Conservation (phyloP, 805 yeast genomes). For the Monosporozyma aerobia region DNA sequence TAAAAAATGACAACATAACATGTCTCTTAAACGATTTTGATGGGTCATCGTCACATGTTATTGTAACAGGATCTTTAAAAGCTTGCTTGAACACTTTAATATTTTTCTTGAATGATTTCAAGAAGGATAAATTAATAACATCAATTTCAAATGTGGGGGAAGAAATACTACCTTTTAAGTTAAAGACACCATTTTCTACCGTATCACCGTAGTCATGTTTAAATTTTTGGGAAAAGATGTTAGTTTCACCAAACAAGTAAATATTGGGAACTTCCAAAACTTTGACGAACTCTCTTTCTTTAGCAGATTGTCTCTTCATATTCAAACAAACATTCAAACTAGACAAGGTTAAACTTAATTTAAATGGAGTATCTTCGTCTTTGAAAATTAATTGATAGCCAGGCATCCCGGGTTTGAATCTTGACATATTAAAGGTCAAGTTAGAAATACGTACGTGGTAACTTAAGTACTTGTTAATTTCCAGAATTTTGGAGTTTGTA, state of each 20-base stretch:
- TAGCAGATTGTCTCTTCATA: conserved; percentile 11
- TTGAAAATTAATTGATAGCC: conserved; percentile 39
- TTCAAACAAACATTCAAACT: conserved; percentile 29
- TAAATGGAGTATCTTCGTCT: conserved; percentile 36
- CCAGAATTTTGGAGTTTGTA: conserved; percentile 12
- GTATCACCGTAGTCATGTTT: conserved; percentile 16
- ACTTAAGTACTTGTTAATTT: conserved; percentile 16
- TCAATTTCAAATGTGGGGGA: conserved; percentile 39
- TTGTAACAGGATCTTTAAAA: conserved; percentile 7
- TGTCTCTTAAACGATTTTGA: neutral
- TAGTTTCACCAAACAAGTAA: conserved; percentile 33
- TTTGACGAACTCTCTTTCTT: conserved; percentile 10
- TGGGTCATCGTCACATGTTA: conserved; percentile 4
- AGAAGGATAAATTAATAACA: conserved; percentile 32
- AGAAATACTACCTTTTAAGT: conserved; percentile 33
- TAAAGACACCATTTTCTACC: conserved; percentile 28
- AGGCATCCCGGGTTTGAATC: conserved; percentile 31
- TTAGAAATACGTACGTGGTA: conserved; percentile 19
- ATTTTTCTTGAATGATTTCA: conserved; percentile 26
- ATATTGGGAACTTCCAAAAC: conserved; percentile 32
- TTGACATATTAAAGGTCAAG: conserved; percentile 19
- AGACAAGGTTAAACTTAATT: conserved; percentile 31
- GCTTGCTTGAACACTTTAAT: conserved; percentile 21
- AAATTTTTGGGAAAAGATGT: conserved; percentile 31
- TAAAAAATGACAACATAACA: conserved; percentile 8